Evolutionary conservation across 768 basidiomycete species (phyloP).

Genomic region (Phlegmacium glaucopus): DNA sequence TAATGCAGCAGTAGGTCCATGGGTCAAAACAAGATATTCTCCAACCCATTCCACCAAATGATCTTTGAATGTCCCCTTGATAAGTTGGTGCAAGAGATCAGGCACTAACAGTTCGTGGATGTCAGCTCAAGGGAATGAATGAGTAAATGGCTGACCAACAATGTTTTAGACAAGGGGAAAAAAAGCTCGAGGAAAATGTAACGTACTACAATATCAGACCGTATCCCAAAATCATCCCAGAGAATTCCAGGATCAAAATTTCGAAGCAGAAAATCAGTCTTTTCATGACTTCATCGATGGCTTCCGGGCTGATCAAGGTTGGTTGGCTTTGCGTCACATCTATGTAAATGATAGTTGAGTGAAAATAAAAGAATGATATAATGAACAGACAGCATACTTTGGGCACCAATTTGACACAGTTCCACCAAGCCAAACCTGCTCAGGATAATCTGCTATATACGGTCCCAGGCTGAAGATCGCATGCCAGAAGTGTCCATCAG

Average conservation of each 20-base stretch:
- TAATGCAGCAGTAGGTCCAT: constrained; percentile 10
- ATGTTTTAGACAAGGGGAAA: background rate
- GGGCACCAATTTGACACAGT: constrained; percentile 20
- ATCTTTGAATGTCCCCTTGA: constrained; percentile 38
- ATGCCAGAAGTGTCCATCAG: constrained; percentile 27
- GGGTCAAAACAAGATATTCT: constrained; percentile 23
- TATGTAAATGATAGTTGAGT: background rate
- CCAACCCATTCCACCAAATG: constrained; percentile 34
- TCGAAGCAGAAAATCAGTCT: constrained; percentile 17
- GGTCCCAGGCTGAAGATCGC: constrained; percentile 25
- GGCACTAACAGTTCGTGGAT: constrained; percentile 28
- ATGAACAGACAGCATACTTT: constrained; percentile 6
- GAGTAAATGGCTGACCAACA: constrained; percentile 24
- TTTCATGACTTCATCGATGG: constrained; percentile 14
- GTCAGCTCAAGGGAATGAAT: constrained; percentile 26
- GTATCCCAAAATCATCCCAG: constrained; percentile 30
- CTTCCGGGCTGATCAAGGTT: constrained; percentile 11
- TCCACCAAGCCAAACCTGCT: constrained; percentile 23
- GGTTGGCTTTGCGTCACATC: constrained; percentile 14
- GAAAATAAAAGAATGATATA: background rate
- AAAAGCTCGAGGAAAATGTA: constrained; percentile 1
- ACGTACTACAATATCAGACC: constrained; percentile 11
- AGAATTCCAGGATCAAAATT: constrained; percentile 19
- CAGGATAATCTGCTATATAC: constrained; percentile 33
- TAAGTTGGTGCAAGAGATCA: constrained; percentile 33